Percentiles rank a stretch among this genome's conserved stretches.
phyloP scores from a whole-genome alignment of 1,284 basidiomycete species.

The Papiliotrema flavescens region DNA sequence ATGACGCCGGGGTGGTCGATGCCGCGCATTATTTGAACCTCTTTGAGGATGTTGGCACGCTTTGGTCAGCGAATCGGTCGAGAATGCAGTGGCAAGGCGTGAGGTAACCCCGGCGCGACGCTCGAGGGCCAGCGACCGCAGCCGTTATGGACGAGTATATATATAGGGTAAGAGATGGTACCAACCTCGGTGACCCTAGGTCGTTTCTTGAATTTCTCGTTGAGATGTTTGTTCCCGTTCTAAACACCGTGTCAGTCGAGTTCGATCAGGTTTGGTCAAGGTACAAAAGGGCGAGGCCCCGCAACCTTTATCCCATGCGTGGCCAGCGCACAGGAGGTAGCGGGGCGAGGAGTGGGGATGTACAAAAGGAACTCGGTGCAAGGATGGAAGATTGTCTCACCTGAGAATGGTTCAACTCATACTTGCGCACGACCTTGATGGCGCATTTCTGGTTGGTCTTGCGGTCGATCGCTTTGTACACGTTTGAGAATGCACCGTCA shows the following conservation, averaged over 20 bases:
- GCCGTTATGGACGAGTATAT: not conserved
- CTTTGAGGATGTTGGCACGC: slow-evolving; percentile 98
- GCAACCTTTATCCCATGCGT: slow-evolving; percentile 36
- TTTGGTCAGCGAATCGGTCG: slow-evolving; percentile 45
- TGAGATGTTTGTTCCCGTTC: slow-evolving; percentile 88
- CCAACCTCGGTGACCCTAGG: slow-evolving; percentile 91
- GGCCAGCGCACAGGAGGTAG: slow-evolving; percentile 36
- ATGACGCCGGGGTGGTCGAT: slow-evolving; percentile 86
- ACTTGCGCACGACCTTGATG: slow-evolving; percentile 97
- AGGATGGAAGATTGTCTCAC: slow-evolving; percentile 59
- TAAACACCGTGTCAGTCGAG: slow-evolving; percentile 39
- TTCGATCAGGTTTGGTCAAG: not conserved
- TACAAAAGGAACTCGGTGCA: slow-evolving; percentile 22
- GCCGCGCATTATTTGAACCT: slow-evolving; percentile 99
- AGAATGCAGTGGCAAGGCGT: not conserved
- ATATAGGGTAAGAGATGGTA: slow-evolving; percentile 8
- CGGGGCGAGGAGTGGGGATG: slow-evolving; percentile 30
- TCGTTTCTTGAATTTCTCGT: slow-evolving; percentile 85
- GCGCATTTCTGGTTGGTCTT: slow-evolving; percentile 79
- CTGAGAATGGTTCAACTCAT: slow-evolving; percentile 90
- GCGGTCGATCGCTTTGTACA: slow-evolving; percentile 87
- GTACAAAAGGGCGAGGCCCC: not conserved
- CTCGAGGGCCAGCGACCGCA: slow-evolving; percentile 28
- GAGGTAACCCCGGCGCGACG: slow-evolving; percentile 7
- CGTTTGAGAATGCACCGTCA: slow-evolving; percentile 97